These are phyloP conservation scores for Peronospora farinosa DNA, from an alignment of 352 stramenopile genomes.

Conservation along the genomic window DNA sequence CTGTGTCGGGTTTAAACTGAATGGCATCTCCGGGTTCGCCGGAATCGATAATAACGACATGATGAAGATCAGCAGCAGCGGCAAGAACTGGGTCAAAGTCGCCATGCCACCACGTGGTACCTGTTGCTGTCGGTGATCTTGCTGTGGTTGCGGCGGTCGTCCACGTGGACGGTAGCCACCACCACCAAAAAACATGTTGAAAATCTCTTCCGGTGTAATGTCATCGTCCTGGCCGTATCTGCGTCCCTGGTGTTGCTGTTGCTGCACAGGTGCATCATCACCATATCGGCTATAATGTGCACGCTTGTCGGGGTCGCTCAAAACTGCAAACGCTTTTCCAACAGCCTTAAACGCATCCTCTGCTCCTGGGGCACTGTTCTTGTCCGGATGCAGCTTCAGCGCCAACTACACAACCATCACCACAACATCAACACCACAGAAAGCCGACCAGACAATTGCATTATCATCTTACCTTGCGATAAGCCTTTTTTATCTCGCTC, in stretches of 20 bases:
- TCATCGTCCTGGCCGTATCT: constrained; percentile 70
- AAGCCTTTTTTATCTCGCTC: constrained; percentile 88
- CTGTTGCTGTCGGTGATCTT: constrained; percentile 27
- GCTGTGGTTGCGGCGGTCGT: constrained; percentile 40
- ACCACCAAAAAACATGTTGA: constrained; percentile 90
- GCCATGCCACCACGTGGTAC: constrained; percentile 37
- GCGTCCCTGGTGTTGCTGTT: constrained; percentile 26
- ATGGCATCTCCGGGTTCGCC: constrained; percentile 61
- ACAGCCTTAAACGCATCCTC: constrained; percentile 97
- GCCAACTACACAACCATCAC: constrained; percentile 52
- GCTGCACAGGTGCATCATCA: constrained; percentile 43
- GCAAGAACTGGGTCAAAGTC: constrained; percentile 76
- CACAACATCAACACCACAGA: constrained; percentile 8
- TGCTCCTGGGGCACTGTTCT: constrained; percentile 94
- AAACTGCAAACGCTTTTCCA: constrained; percentile 89
- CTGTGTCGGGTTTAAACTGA: constrained; percentile 72
- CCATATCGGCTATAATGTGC: constrained; percentile 82
- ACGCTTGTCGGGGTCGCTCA: constrained; percentile 86
- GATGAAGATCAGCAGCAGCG: constrained; percentile 80
- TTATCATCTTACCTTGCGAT: constrained; percentile 64
- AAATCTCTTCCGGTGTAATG: constrained; percentile 88
- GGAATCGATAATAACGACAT: constrained; percentile 78
- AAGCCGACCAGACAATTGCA: neutral
- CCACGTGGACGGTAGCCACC: constrained; percentile 64
- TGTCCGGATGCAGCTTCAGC: constrained; percentile 87